These are phyloP conservation scores for sweet orange (Citrus sinensis) DNA, from an alignment of 345 rosid species.

Conservation along the genomic window DNA sequence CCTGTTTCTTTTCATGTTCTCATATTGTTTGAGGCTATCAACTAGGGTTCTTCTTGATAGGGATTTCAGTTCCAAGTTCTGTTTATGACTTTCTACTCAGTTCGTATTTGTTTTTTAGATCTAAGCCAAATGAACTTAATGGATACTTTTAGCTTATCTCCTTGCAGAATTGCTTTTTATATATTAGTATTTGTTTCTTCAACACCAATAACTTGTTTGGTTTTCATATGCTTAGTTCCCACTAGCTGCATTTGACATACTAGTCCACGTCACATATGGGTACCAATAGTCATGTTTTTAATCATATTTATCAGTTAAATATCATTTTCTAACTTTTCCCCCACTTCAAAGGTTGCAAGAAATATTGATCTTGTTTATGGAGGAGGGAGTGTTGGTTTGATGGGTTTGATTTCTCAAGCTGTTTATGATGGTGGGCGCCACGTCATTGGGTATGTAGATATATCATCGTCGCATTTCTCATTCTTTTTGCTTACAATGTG, in stretches of 20 bases:
- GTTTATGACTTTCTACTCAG: neutral
- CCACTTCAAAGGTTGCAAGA: constrained; percentile 57
- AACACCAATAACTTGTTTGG: neutral
- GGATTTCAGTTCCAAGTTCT: neutral
- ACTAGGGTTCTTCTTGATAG: neutral
- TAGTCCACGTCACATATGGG: neutral
- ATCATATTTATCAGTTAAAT: neutral
- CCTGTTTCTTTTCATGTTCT: neutral
- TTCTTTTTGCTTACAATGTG: neutral
- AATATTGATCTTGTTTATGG: constrained; percentile 92
- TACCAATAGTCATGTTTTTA: neutral
- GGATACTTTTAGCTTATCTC: neutral
- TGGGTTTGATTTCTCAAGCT: constrained; percentile 89
- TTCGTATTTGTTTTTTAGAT: neutral
- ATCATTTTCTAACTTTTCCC: neutral
- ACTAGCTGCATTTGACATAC: neutral
- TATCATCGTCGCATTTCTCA: neutral
- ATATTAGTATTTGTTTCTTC: neutral
- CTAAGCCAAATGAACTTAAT: neutral
- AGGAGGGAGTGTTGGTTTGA: constrained; percentile 90
- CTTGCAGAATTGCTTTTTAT: neutral
- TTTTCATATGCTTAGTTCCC: neutral
- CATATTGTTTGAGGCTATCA: neutral
- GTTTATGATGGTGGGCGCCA: constrained; percentile 85
- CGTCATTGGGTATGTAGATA: constrained; percentile 59